Base-by-base conservation (phyloP, 176 grass and related monocot species). In the Chrysopogon serrulatus region DNA sequence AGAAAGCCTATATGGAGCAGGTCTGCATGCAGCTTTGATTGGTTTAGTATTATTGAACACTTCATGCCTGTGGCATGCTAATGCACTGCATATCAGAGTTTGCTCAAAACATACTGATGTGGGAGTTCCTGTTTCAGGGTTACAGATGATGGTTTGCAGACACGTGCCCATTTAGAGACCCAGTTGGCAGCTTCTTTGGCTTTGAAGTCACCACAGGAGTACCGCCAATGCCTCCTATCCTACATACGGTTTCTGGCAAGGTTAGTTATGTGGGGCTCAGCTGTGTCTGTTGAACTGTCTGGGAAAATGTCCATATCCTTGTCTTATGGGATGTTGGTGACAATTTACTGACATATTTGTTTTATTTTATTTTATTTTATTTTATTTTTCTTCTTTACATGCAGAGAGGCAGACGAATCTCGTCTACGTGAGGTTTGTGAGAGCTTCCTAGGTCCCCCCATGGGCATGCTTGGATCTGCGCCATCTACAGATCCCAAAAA, bases 201-300 rank as follows among this genome's bases (percentile, higher is more conserved):
- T 83, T 85, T 98, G 35, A 88, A 95, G 71, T 98, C 95, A 14
- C 87, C 95, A 83, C 87, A 91, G 76, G 95, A 98, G 71, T 98
- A 98, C 79, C 83, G 81, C 45, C 95, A 98, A 65, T 91, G 91
- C 83, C 90, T 98, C 65, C 71, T 98, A 31, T 91, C 92, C 32
- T 98, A 98, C 82, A 82, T 98, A 35, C 67, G 92, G 44, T 98
- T 98, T 85, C 79, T 98, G 72, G 91, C 95, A 65, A 95, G 90
- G 95, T 98, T 65, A 82, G 79, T 71, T 48, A 28, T 43, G 31
- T 83, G 41, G 48, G 23, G 18, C 2, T 65, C 43, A 21, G 61
- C n/a, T 84, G n/a, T 84, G 13, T 62, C 8, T 57, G 30, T 61
- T 88, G 8, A 68, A 32, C 76, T 31, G 48, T 45, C 23, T 69